phyloP scores from a whole-genome alignment of 2,329 filamentous ascomycete genomes.

The Ascochyta koolunga region DNA sequence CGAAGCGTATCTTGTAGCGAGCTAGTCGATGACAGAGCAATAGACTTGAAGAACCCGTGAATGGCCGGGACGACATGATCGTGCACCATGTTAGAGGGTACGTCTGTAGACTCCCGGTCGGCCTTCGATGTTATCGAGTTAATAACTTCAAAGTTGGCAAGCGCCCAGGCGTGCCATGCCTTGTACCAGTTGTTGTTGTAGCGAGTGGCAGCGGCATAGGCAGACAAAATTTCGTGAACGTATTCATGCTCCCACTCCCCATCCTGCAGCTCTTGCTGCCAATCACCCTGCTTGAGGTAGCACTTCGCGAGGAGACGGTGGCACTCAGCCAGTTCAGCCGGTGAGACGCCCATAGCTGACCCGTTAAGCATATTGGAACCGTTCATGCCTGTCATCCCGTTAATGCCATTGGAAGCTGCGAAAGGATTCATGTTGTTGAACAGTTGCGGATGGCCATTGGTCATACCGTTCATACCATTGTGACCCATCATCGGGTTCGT shows the following conservation, averaged over 20 bases:
- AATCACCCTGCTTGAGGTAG: slow-evolving; percentile 94
- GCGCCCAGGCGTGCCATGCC: slow-evolving; percentile 97
- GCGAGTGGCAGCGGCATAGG: slow-evolving; percentile 88
- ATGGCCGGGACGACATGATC: slow-evolving; percentile 95
- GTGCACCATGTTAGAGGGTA: slow-evolving; percentile 72
- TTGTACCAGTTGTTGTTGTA: slow-evolving; percentile 98
- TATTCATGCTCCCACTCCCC: slow-evolving; percentile 88
- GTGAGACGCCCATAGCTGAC: slow-evolving; percentile 32
- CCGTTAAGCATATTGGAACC: slow-evolving; percentile 40
- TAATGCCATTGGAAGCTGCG: slow-evolving; percentile 56
- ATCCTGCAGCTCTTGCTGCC: slow-evolving; percentile 84
- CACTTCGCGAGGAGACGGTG: slow-evolving; percentile 86
- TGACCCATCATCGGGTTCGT: slow-evolving; percentile 45
- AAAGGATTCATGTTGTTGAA: slow-evolving; percentile 45
- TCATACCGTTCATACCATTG: slow-evolving; percentile 50
- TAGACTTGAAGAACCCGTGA: slow-evolving; percentile 96
- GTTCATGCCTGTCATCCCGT: slow-evolving; percentile 54
- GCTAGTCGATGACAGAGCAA: slow-evolving; percentile 86
- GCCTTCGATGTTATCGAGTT: slow-evolving; percentile 74
- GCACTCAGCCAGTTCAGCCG: slow-evolving; percentile 58
- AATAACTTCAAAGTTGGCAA: slow-evolving; percentile 98
- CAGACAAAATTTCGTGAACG: slow-evolving; percentile 86
- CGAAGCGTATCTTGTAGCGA: slow-evolving; percentile 94
- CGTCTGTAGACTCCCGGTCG: slow-evolving; percentile 63
- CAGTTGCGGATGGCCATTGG: slow-evolving; percentile 47